These are phyloP conservation scores for Umbelopsis sp. DNA, from an alignment of 192 early-diverging fungal genomes.

Conservation along the genomic window DNA sequence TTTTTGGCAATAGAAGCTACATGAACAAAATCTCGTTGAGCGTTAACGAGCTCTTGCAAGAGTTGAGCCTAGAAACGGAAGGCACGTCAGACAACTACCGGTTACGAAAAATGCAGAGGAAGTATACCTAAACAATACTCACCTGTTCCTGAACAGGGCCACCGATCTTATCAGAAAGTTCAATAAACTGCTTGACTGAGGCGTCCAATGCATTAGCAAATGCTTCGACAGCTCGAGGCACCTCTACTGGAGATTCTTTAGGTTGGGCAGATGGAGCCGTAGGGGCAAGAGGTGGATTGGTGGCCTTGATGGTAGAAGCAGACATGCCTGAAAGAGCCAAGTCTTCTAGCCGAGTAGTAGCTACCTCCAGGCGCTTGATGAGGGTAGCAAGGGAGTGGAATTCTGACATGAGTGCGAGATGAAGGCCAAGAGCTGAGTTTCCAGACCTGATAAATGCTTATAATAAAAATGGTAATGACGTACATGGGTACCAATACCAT, in stretches of 20 bases:
- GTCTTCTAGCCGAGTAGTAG: constrained; percentile 89
- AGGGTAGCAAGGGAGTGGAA: constrained; percentile 67
- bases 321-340: constrained; percentile 62
- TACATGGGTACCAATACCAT: background rate
- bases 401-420: constrained; percentile 45
- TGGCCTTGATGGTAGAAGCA: constrained; percentile 41
- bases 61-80: constrained; percentile 47
- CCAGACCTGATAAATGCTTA: background rate
- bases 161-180: constrained; percentile 53
- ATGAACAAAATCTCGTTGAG: constrained; percentile 76
- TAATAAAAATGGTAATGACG: background rate
- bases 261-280: constrained; percentile 34
- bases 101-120: background rate
- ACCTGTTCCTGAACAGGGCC: constrained; percentile 61
- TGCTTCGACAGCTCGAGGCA: constrained; percentile 52
- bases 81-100: background rate
- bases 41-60: constrained; percentile 61
- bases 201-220: constrained; percentile 53
- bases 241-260: constrained; percentile 26
- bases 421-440: constrained; percentile 2
- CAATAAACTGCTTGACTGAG: constrained; percentile 46
- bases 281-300: constrained; percentile 36
- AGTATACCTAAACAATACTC: constrained; percentile 45
- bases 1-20: constrained; percentile 77
- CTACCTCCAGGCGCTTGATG: constrained; percentile 89